Conservation (phyloP, 75 land plant genomes). For the Larix kaempferi region DNA sequence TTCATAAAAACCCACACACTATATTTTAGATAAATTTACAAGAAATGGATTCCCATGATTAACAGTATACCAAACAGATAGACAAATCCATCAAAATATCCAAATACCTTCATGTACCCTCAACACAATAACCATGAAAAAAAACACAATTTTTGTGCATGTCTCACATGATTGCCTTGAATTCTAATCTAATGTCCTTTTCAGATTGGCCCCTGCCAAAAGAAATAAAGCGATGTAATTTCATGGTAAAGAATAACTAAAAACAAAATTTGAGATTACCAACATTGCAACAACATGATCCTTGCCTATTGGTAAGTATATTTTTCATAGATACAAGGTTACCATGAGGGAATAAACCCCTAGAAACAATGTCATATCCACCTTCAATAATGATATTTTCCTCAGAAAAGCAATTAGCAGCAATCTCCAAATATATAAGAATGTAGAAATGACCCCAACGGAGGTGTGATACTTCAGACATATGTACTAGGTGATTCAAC, state of each 20-base stretch:
- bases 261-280: too few species aligned
- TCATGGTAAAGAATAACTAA: too few species aligned
- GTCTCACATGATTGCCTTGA: constrained; percentile 89
- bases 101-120: constrained; percentile 80
- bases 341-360: constrained; percentile 36
- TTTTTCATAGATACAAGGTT: constrained; percentile 64
- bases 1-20: not conserved
- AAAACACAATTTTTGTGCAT: constrained; percentile 91
- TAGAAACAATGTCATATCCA: constrained; percentile 69
- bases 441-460: constrained; percentile 83
- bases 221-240: not conserved
- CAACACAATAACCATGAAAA: constrained; percentile 84
- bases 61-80: not conserved
- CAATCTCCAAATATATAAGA: constrained; percentile 53
- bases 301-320: constrained; percentile 61
- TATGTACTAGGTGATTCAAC: too few species aligned
- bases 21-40: not conserved
- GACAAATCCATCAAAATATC: constrained; percentile 4
- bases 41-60: not conserved
- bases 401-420: constrained; percentile 49
- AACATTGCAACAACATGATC: not conserved
- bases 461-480: constrained; percentile 55
- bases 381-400: constrained; percentile 77
- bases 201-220: constrained; percentile 82
- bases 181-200: constrained; percentile 95